phyloP scores from a whole-genome alignment of 1,284 basidiomycete genomes.

The Ustilago trichophora region DNA sequence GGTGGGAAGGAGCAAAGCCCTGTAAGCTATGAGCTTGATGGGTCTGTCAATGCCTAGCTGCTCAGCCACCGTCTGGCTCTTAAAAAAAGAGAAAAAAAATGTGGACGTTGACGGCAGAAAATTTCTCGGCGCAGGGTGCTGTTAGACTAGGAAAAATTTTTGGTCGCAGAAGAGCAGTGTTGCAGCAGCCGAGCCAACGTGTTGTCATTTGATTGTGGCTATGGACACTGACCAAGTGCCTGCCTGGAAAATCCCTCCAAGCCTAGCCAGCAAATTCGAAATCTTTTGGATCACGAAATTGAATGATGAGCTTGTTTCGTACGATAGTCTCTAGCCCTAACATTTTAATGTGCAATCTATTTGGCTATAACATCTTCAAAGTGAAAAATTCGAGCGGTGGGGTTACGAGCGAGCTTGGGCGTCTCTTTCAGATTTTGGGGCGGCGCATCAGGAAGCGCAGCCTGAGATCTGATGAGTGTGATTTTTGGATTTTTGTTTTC shows the following conservation, averaged over 20 bases:
- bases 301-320: too few relatives aligned
- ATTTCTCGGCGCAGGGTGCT: background rate
- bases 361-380: too few relatives aligned
- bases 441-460: too few relatives aligned
- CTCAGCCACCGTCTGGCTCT: slow-evolving; percentile 17
- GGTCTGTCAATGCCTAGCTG: slow-evolving; percentile 2
- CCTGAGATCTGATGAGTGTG: background rate
- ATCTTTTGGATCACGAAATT: too few relatives aligned
- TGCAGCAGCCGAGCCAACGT: background rate
- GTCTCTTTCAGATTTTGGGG: slow-evolving; percentile 31
- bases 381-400: too few relatives aligned
- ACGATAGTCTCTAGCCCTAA: too few relatives aligned
- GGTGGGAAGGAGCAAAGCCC: background rate
- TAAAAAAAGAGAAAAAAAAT: slow-evolving; percentile 7
- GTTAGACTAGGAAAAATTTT: background rate
- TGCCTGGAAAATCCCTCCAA: too few relatives aligned
- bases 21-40: too few relatives aligned
- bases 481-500: too few relatives aligned
- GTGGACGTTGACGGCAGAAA: background rate
- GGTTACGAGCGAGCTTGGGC: background rate
- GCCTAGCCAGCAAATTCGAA: background rate
- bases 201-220: background rate
- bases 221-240: slow-evolving; percentile 4
- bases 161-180: background rate
- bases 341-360: too few relatives aligned